Percentiles rank a stretch among this genome's conserved stretches.
Conservation (phyloP, 441 rosid genomes). For the Manihot esculenta region DNA sequence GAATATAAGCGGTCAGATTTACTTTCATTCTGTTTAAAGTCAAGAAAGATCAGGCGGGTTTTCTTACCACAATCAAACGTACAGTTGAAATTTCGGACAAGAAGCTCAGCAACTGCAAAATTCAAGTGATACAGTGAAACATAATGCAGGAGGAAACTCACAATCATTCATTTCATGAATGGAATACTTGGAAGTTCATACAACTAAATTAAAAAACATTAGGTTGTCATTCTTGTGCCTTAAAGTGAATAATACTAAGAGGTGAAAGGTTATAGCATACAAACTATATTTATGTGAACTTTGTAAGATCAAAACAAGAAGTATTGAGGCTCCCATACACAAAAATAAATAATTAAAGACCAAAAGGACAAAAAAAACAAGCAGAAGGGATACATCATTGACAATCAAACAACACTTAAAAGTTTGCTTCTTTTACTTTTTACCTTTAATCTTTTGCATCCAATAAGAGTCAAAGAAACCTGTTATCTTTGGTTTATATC, state of each 20-base stretch:
- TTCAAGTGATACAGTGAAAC: conserved; percentile 24
- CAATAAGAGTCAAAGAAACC: no score
- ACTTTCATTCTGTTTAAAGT: conserved; percentile 15
- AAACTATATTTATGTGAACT: neutral
- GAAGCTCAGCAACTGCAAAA: conserved; percentile 67
- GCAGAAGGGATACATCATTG: no score
- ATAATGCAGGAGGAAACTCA: conserved; percentile 18
- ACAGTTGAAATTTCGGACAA: conserved; percentile 86
- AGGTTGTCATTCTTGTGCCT: neutral
- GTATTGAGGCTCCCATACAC: no score
- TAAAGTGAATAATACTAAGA: neutral
- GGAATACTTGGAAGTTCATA: conserved; percentile 2
- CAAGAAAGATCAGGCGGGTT: conserved; percentile 19
- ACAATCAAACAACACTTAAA: no score
- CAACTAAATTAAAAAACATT: conserved; percentile 1
- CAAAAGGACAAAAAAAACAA: no score
- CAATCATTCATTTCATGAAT: conserved; percentile 16
- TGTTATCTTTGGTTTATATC: no score
- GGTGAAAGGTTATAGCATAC: neutral
- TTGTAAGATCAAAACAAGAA: no score
- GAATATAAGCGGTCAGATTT: conserved; percentile 1
- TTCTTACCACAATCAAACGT: conserved; percentile 84
- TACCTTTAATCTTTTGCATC: no score
- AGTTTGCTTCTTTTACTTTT: no score
- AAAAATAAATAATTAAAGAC: no score